A percentile compares a stretch with the other conserved stretches of the same genome.
phyloP scores from a whole-genome alignment of 768 basidiomycete genomes.

The Suillus americanus region DNA sequence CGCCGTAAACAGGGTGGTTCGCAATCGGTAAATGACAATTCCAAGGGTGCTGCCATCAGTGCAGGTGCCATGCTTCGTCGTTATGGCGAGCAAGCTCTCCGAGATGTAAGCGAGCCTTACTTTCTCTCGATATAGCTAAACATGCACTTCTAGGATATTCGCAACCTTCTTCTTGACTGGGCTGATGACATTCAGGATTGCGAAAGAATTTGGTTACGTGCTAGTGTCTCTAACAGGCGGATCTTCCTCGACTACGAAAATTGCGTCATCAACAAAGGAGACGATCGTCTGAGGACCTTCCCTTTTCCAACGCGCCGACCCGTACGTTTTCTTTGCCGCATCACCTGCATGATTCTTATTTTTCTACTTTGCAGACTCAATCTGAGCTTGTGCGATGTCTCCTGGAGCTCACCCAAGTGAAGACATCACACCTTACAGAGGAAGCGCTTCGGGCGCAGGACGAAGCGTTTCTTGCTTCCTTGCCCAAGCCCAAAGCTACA shows the following conservation, averaged over 20 bases:
- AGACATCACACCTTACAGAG: conserved; percentile 84
- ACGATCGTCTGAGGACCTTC: conserved; percentile 83
- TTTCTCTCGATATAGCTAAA: background rate
- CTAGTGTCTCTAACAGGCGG: conserved; percentile 80
- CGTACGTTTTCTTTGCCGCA: conserved; percentile 46
- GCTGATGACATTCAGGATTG: conserved; percentile 81
- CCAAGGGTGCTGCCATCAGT: conserved; percentile 90
- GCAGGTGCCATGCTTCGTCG: conserved; percentile 92
- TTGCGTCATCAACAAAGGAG: conserved; percentile 72
- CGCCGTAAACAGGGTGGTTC: conserved; percentile 97
- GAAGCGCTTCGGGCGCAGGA: conserved; percentile 83
- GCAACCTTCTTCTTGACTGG: conserved; percentile 82
- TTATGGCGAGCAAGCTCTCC: conserved; percentile 91
- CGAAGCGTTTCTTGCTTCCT: conserved; percentile 84
- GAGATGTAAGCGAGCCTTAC: conserved; percentile 61
- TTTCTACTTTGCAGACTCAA: conserved; percentile 61
- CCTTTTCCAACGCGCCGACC: conserved; percentile 97
- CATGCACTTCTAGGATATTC: conserved; percentile 68
- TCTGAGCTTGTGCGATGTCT: conserved; percentile 87
- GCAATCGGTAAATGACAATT: conserved; percentile 88
- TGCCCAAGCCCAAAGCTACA: conserved; percentile 73
- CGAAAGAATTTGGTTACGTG: conserved; percentile 90
- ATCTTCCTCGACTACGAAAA: conserved; percentile 92
- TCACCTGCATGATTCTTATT: background rate
- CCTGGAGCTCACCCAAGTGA: conserved; percentile 79